A percentile compares a stretch with the other conserved stretches of the same genome.
These are phyloP conservation scores for Calycina herbarum DNA, from an alignment of 2,329 filamentous ascomycete species.

Conservation along the genomic window DNA sequence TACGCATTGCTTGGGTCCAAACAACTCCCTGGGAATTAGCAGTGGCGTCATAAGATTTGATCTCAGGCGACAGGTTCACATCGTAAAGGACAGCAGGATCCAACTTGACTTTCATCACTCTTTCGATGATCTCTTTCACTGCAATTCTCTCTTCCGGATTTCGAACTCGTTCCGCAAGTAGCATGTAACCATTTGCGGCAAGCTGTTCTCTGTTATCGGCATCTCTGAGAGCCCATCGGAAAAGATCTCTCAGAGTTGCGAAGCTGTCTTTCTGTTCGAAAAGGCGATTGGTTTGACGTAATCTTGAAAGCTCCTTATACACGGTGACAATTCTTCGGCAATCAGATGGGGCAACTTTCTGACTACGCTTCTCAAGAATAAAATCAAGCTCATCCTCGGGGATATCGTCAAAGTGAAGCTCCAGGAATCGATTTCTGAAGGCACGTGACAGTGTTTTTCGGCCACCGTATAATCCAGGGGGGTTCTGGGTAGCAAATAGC, in stretches of 20 bases:
- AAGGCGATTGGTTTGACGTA: constrained; percentile 85
- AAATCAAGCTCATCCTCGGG: constrained; percentile 90
- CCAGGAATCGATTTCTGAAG: constrained; percentile 94
- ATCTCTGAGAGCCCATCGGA: constrained; percentile 86
- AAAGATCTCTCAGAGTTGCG: constrained; percentile 91
- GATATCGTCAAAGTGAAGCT: constrained; percentile 97
- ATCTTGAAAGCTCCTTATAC: constrained; percentile 85
- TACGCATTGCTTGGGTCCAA: constrained; percentile 93
- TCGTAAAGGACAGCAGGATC: constrained; percentile 74
- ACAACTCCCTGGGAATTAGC: constrained; percentile 68
- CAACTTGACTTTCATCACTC: constrained; percentile 83
- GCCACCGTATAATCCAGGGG: constrained; percentile 90
- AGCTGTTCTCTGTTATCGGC: constrained; percentile 87
- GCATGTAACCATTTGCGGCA: constrained; percentile 91
- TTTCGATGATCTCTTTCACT: constrained; percentile 86
- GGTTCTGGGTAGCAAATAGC: constrained; percentile 97
- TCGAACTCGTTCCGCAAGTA: constrained; percentile 91
- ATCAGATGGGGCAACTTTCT: constrained; percentile 85
- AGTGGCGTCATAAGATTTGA: constrained; percentile 48
- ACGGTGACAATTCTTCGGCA: constrained; percentile 89
- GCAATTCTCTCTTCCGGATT: constrained; percentile 81
- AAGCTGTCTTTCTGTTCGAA: constrained; percentile 99
- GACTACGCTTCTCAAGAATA: constrained; percentile 84
- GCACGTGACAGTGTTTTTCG: constrained; percentile 90
- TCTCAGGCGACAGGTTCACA: constrained; percentile 54